Base-by-base conservation (phyloP, 2,329 filamentous ascomycete species). In the Cordyceps pruinosa region DNA sequence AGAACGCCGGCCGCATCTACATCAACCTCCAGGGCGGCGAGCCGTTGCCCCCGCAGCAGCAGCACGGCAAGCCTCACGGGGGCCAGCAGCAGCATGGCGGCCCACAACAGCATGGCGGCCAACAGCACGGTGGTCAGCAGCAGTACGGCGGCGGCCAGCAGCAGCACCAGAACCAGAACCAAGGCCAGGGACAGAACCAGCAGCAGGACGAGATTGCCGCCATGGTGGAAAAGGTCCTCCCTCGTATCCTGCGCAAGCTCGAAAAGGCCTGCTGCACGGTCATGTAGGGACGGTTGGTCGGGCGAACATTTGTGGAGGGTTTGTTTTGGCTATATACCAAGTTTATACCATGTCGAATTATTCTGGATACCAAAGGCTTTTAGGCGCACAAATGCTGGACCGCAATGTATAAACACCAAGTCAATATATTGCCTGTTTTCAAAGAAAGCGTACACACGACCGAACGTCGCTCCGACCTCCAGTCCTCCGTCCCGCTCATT, bases 1-100 rank as follows among this genome's bases (percentile, higher is more conserved):
- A 88, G 49, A 97, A 99, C 65, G 88, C 87, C 9, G 94, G 94
- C 1, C 77, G 91, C 17, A 92, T 99, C 42, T 96, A 90, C 68
- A 84, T 97, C 60, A 88, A 97, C 68, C 77, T 97, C 61, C 84
- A 87, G 63, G 90, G 91, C 56, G 88, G 86, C 13, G 77, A 83
- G 49, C 84, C 81, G 35, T 72, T 80, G 51, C 72, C 77, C 42
- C 76, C 79, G 39, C 61, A 68, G 62, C 69, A 68, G 62, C 69
- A 71, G 34, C 68, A 75, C 37, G 67, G 66, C n/a, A 47, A 55
- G 52, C 52, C 42, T 25, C 73, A 78, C 51, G 71, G 73, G 3
- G 70, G 72, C 9, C 71, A 74, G 9, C 68, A 71, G 2, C 61
- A 47, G 45, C 45, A 71, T 35, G 68, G 75, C 37, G 67, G 66